Percentiles rank a stretch among this genome's conserved stretches.
phyloP scores from a whole-genome alignment of 495 filamentous ascomycete genomes.

The Rostrohypoxylon terebratum region DNA sequence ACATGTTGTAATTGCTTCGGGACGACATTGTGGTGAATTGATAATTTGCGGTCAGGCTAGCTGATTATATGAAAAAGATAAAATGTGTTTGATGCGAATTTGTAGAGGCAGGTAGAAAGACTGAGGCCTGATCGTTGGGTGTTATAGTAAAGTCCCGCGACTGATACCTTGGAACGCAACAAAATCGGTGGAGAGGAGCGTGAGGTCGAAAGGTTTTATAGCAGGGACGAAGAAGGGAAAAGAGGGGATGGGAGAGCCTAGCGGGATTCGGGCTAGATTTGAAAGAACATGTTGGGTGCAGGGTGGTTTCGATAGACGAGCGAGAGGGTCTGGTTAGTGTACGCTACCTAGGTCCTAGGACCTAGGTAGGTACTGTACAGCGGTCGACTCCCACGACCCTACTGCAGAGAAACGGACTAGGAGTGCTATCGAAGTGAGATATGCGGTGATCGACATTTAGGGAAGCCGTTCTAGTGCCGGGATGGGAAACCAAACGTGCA shows the following conservation, averaged over 20 bases:
- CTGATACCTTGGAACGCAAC: constrained; percentile 8
- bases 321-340: constrained; percentile 36
- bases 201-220: constrained; percentile 39
- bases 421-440: constrained; percentile 34
- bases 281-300: constrained; percentile 36
- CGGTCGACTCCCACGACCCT: constrained; percentile 13
- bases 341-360: too few relatives aligned
- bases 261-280: constrained; percentile 26
- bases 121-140: constrained; percentile 17
- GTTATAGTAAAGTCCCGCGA: background rate
- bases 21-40: constrained; percentile 52
- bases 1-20: constrained; percentile 46
- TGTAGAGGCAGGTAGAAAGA: background rate
- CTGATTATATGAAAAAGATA: constrained; percentile 25
- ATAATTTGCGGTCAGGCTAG: constrained; percentile 24
- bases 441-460: constrained; percentile 53
- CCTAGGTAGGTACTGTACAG: constrained; percentile 19
- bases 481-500: constrained; percentile 49
- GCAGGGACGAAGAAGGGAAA: constrained; percentile 25
- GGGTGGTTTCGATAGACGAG: constrained; percentile 40
- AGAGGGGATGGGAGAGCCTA: constrained; percentile 47
- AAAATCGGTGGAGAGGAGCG: background rate
- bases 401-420: constrained; percentile 40
- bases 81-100: background rate
- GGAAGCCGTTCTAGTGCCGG: constrained; percentile 49